Percentiles rank a stretch among this genome's conserved stretches.
phyloP scores from a whole-genome alignment of 805 yeast species.

The Yarrowia alimentaria region DNA sequence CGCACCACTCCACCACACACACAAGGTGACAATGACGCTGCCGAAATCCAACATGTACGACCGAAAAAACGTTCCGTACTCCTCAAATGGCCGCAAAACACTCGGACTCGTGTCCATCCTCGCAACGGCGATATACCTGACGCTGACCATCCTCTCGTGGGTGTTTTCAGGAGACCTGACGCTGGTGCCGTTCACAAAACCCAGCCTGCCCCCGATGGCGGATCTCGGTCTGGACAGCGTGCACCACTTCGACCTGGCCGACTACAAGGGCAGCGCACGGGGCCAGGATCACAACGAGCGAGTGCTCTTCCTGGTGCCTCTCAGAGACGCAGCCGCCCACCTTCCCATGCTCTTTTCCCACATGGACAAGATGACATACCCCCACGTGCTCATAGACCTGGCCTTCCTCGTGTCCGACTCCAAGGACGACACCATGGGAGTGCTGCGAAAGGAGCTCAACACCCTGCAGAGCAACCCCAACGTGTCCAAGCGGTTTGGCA shows the following conservation, averaged over 20 bases:
- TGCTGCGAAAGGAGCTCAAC: constrained; percentile 54
- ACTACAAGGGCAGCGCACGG: constrained; percentile 60
- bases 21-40: constrained; percentile 5
- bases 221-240: constrained; percentile 41
- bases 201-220: constrained; percentile 24
- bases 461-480: constrained; percentile 67
- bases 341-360: constrained; percentile 86
- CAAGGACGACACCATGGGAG: constrained; percentile 79
- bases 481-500: constrained; percentile 65
- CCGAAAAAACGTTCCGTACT: constrained; percentile 3
- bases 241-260: constrained; percentile 68
- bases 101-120: constrained; percentile 12
- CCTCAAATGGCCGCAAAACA: constrained; percentile 7
- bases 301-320: constrained; percentile 80
- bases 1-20: not conserved
- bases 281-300: constrained; percentile 84
- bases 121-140: constrained; percentile 11
- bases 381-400: constrained; percentile 78
- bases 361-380: constrained; percentile 75
- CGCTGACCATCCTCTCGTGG: constrained; percentile 21
- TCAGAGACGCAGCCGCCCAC: constrained; percentile 89
- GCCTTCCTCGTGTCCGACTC: constrained; percentile 90
- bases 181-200: constrained; percentile 18
- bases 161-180: constrained; percentile 25
- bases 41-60: constrained; percentile 25